Base-by-base conservation (phyloP, 192 early-diverging fungal species). In the Glomus cerebriforme region DNA sequence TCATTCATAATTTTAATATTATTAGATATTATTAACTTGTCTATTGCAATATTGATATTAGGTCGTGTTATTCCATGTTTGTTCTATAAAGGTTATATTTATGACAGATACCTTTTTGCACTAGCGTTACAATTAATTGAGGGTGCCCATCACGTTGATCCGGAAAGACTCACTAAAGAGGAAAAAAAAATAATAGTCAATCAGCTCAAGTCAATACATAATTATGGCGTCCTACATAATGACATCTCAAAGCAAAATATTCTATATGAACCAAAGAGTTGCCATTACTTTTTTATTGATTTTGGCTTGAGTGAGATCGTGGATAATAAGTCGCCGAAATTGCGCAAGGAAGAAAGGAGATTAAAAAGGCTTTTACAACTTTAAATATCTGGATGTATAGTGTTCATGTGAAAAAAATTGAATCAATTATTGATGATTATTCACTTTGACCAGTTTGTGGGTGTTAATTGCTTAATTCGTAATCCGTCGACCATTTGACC, bases 1-100 rank as follows among this genome's bases (percentile, higher is more conserved):
- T 72, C 19, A 32, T 66, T 67, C 34, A 29, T 67, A 39, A 39
- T 67, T 19, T 29, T 37, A 67, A 37, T 37, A 67, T 67, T 67
- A 15, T 12, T 29, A 17, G 12, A 64, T 27, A 47, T 19, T 72
- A 47, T 72, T 72, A 72, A 72, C 70, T 72, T 72, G 70, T 54
- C 32, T 72, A 47, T 72, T 54, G 43, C 70, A 72, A 72, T 72
- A 72, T 47, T 72, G 39, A 72, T 72, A 47, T 49, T 72, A 54
- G 70, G 39, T 47, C 35, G 24, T 26, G 24, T 17, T 72, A 31
- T 72, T 72, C 39, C 70, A 54, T n/a, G 9, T 12, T 72, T 72
- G n/a, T 72, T 72, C 35, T 72, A 72, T 26, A 47, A 47, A 49
- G 70, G 70, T 72, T 72, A 72, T n/a, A 45, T 72, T 26, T 47